A percentile compares a stretch with the other conserved stretches of the same genome.
Evolutionary conservation across 106 monocot species (phyloP).

Genomic region (Dendrobium nobile): DNA sequence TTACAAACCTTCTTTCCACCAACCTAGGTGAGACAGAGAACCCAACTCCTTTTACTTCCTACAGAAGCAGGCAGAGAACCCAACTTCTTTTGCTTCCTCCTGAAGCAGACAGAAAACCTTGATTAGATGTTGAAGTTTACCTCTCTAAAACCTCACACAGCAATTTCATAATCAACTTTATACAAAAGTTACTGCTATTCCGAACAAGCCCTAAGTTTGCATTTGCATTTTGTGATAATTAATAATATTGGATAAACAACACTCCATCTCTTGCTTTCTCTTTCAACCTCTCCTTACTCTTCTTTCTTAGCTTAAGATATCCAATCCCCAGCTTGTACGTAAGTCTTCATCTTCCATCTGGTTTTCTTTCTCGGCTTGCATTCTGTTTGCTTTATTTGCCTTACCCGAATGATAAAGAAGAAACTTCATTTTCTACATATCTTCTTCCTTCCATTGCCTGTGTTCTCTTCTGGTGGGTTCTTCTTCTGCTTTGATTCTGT

Average conservation of each 20-base stretch:
- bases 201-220: too few relatives aligned
- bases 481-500: not conserved
- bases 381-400: not conserved
- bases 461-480: not conserved
- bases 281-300: not conserved
- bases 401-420: not conserved
- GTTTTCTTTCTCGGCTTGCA: not conserved
- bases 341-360: not conserved
- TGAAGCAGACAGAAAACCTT: too few relatives aligned
- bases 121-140: too few relatives aligned
- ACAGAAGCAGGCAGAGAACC: too few relatives aligned
- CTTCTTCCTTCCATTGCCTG: not conserved
- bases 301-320: not conserved
- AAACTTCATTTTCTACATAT: not conserved
- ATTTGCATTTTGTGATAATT: too few relatives aligned
- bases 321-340: not conserved
- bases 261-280: constrained; percentile 1
- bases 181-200: too few relatives aligned
- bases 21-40: too few relatives aligned
- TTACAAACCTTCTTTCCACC: too few relatives aligned
- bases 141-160: too few relatives aligned
- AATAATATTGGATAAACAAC: not conserved
- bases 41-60: too few relatives aligned
- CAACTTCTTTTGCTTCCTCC: too few relatives aligned
- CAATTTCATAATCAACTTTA: too few relatives aligned